Evolutionary conservation across 148 eudicot species (phyloP).

Genomic region (Selenicereus undatus): DNA sequence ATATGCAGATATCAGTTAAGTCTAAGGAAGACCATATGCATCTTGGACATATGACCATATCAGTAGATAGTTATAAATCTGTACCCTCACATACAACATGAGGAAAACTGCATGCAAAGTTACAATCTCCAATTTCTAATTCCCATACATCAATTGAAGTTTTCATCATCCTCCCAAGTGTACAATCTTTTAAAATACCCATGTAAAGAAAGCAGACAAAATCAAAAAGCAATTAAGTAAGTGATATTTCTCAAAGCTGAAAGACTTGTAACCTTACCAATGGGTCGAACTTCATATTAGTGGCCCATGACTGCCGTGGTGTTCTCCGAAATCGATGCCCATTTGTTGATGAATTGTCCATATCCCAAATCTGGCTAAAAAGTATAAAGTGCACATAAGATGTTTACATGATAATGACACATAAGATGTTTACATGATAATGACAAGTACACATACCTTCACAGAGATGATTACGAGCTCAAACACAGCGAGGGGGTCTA

Average conservation of each 20-base stretch:
- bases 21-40: not conserved
- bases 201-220: not conserved
- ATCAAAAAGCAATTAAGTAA: not conserved
- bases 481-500: not conserved
- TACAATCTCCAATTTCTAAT: not conserved
- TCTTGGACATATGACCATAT: not conserved
- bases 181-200: not conserved
- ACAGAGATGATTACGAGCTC: not conserved
- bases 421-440: not conserved
- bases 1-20: not conserved
- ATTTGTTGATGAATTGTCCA: conserved; percentile 52
- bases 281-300: conserved; percentile 64
- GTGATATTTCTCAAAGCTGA: not conserved
- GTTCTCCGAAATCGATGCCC: conserved; percentile 78
- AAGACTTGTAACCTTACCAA: conserved; percentile 46
- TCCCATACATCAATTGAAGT: not conserved
- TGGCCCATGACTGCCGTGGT: conserved; percentile 58
- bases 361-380: conserved; percentile 26
- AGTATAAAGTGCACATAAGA: not conserved
- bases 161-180: not conserved
- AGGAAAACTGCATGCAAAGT: not conserved
- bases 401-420: not conserved
- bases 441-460: not conserved
- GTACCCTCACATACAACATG: not conserved
- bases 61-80: too few species aligned